Percentiles rank a stretch among this genome's conserved stretches.
Conservation (phyloP, 768 basidiomycete genomes). For the Strobilomyces dryophilus region DNA sequence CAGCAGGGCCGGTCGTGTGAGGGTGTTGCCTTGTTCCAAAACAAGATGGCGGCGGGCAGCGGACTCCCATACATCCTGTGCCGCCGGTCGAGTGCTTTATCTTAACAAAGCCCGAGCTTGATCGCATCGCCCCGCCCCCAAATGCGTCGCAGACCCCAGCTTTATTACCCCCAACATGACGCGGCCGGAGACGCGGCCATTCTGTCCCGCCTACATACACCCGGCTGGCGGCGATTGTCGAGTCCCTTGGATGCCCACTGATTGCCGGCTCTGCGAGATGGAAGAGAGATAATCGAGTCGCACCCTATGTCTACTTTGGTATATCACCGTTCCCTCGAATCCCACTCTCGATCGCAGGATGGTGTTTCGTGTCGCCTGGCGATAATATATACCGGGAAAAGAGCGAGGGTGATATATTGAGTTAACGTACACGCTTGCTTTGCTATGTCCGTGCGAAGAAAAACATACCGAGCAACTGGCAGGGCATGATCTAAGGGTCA, state of each 20-base stretch:
- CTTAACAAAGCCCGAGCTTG: not conserved
- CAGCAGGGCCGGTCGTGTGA: not conserved
- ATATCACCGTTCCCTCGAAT: not conserved
- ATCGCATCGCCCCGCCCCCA: not conserved
- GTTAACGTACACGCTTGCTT: not conserved
- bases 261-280: not conserved
- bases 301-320: not conserved
- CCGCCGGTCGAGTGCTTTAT: not conserved
- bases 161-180: not conserved
- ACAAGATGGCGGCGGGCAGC: not conserved
- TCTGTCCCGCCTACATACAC: not conserved
- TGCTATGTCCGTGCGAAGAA: not conserved
- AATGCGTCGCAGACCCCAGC: not conserved
- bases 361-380: not conserved
- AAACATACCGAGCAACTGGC: not conserved
- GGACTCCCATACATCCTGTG: not conserved
- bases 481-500: conserved; percentile 2
- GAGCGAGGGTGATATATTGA: not conserved
- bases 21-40: not conserved
- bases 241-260: not conserved
- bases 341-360: not conserved
- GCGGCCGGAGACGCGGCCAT: not conserved
- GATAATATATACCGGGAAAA: not conserved
- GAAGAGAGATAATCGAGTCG: not conserved
- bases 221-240: not conserved